phyloP scores from a whole-genome alignment of 257 asterid species.

The Fraxinus anomala region DNA sequence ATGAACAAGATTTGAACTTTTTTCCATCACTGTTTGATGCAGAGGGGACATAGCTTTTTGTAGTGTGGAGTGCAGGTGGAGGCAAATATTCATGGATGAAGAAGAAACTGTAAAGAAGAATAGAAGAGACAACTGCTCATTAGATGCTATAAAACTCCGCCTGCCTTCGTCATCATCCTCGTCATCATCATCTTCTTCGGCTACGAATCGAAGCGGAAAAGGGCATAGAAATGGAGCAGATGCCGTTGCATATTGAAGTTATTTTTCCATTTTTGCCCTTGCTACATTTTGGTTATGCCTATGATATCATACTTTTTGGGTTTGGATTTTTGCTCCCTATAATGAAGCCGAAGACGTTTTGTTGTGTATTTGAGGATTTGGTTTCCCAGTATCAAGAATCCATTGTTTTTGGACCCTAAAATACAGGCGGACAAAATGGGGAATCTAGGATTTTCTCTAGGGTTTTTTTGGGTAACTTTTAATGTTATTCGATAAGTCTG shows the following conservation, averaged over 20 bases:
- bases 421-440: slow-evolving; percentile 41
- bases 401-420: slow-evolving; percentile 21
- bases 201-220: slow-evolving; percentile 30
- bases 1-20: no score
- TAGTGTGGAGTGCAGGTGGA: slow-evolving; percentile 87
- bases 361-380: slow-evolving; percentile 37
- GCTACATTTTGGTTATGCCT: slow-evolving; percentile 30
- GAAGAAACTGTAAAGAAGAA: slow-evolving; percentile 43
- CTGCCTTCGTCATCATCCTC: slow-evolving; percentile 19
- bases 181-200: slow-evolving; percentile 30
- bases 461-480: neutral
- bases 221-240: slow-evolving; percentile 45
- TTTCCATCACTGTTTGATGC: slow-evolving; percentile 15
- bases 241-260: slow-evolving; percentile 53
- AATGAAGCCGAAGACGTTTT: slow-evolving; percentile 32
- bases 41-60: slow-evolving; percentile 93
- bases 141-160: slow-evolving; percentile 35
- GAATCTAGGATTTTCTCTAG: slow-evolving; percentile 5
- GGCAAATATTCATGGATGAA: slow-evolving; percentile 89
- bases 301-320: slow-evolving; percentile 20
- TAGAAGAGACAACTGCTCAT: slow-evolving; percentile 50
- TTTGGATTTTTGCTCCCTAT: slow-evolving; percentile 24
- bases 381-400: neutral
- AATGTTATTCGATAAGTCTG: slow-evolving; percentile 16
- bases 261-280: slow-evolving; percentile 48